Percentiles rank a stretch among this genome's conserved stretches.
phyloP scores from a whole-genome alignment of 495 filamentous ascomycete genomes.

The Aspergillus indologenus region DNA sequence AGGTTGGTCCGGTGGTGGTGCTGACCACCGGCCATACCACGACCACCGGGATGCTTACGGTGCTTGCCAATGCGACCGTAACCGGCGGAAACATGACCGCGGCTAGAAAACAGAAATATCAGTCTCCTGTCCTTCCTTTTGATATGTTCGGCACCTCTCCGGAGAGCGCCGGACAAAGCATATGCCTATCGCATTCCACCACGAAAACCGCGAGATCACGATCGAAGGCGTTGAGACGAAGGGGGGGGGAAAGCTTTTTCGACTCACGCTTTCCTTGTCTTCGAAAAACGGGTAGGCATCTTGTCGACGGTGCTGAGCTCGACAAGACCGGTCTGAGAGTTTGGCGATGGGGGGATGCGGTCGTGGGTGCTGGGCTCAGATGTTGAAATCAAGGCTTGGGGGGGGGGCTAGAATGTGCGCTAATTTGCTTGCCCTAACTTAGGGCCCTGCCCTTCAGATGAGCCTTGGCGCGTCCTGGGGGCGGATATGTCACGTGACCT shows the following conservation, averaged over 20 bases:
- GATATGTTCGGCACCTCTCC: conserved; percentile 11
- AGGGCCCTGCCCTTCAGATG: conserved; percentile 24
- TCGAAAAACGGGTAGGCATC: conserved; percentile 81
- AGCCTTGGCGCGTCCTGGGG: not conserved
- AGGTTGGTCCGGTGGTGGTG: conserved; percentile 95
- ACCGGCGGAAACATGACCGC: conserved; percentile 92
- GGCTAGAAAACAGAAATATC: conserved; percentile 48
- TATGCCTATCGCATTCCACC: conserved; percentile 20
- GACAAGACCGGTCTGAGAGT: conserved; percentile 44
- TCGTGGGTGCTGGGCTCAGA: conserved; percentile 35
- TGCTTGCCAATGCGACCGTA: conserved; percentile 91
- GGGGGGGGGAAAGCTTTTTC: conserved; percentile 20
- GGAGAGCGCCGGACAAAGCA: conserved; percentile 12
- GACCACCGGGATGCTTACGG: conserved; percentile 90
- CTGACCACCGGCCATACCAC: conserved; percentile 91
- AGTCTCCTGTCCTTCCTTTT: conserved; percentile 23
- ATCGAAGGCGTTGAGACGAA: conserved; percentile 18
- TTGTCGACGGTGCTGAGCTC: conserved; percentile 45
- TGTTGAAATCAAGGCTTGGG: conserved; percentile 42
- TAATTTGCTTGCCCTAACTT: conserved; percentile 44
- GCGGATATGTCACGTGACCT: conserved; percentile 14
- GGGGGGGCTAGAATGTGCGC: conserved; percentile 40
- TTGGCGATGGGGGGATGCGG: conserved; percentile 45
- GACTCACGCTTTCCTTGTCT: conserved; percentile 82
- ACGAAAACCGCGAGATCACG: conserved; percentile 9